These are phyloP conservation scores for Trametes coccinea DNA, from an alignment of 768 basidiomycete genomes.

Conservation along the genomic window DNA sequence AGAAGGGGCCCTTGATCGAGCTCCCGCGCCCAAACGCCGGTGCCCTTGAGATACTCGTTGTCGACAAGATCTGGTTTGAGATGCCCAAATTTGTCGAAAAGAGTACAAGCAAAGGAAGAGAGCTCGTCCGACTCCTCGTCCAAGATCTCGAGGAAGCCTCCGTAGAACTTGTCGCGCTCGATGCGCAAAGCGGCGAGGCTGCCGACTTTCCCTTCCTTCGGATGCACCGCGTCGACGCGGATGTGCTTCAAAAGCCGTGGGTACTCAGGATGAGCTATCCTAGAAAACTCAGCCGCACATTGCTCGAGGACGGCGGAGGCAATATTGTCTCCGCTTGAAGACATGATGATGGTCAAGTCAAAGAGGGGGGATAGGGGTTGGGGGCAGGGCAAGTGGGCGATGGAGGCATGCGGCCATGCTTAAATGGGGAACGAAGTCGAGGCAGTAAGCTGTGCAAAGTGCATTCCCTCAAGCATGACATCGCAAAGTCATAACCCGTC, in stretches of 20 bases:
- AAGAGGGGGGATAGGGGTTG: too few species aligned
- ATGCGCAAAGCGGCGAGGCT: constrained; percentile 15
- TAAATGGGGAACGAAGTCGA: background rate
- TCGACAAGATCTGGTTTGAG: constrained; percentile 30
- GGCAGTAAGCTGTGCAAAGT: too few species aligned
- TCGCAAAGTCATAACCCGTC: too few species aligned
- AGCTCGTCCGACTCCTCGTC: constrained; percentile 36
- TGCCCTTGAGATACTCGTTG: constrained; percentile 33
- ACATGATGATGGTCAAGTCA: too few species aligned
- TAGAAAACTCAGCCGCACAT: background rate
- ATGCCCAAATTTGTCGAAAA: constrained; percentile 34
- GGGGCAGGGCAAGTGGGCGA: too few species aligned
- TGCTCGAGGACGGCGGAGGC: background rate
- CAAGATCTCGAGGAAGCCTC: constrained; percentile 22
- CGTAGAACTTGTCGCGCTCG: background rate
- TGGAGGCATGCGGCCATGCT: too few species aligned
- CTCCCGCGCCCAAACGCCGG: constrained; percentile 36
- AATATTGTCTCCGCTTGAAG: too few species aligned
- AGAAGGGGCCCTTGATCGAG: constrained; percentile 31
- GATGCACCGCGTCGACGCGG: constrained; percentile 8
- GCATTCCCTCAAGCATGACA: too few species aligned
- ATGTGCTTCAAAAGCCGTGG: constrained; percentile 3
- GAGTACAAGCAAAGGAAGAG: constrained; percentile 29
- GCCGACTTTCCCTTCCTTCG: constrained; percentile 12
- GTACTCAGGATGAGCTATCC: background rate